These are phyloP conservation scores for Isoetes taiwanensis DNA, from an alignment of 75 land plant species.

Conservation along the genomic window DNA sequence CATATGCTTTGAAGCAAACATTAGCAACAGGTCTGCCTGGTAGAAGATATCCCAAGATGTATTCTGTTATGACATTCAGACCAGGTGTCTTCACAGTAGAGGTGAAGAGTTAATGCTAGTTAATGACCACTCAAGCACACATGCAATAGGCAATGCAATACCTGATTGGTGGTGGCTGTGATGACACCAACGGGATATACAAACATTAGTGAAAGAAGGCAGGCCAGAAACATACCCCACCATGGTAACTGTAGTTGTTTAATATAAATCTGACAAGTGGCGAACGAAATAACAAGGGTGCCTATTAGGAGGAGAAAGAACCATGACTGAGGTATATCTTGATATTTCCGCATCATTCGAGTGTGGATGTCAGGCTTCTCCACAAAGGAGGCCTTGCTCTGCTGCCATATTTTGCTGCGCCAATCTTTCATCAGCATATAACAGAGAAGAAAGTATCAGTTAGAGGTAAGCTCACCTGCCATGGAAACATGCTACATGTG, in stretches of 20 bases:
- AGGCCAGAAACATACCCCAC: not conserved
- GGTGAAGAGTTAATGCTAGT: too few relatives aligned
- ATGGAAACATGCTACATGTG: not conserved
- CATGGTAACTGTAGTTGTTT: not conserved
- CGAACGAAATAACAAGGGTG: not conserved
- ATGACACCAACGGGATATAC: not conserved
- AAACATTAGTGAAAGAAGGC: not conserved
- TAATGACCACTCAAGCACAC: too few relatives aligned
- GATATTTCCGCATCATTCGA: not conserved
- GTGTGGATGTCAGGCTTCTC: not conserved
- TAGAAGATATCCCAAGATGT: conserved; percentile 26
- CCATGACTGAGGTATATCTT: not conserved
- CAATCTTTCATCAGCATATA: not conserved
- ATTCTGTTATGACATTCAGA: conserved; percentile 50
- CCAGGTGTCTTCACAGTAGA: conserved; percentile 26
- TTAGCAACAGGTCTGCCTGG: conserved; percentile 13
- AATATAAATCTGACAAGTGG: not conserved
- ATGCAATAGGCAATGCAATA: too few relatives aligned
- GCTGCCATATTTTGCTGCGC: not conserved
- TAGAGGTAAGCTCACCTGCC: not conserved
- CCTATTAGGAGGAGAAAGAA: not conserved
- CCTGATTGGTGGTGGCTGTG: conserved; percentile 4
- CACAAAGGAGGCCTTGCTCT: not conserved
- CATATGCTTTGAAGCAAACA: conserved; percentile 11
- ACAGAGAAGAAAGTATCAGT: not conserved